Evolutionary conservation across 306 rosid genomes (phyloP), one percentile per base, ranked within the genome.

Genomic region (Sechiopsis laciniata): DNA sequence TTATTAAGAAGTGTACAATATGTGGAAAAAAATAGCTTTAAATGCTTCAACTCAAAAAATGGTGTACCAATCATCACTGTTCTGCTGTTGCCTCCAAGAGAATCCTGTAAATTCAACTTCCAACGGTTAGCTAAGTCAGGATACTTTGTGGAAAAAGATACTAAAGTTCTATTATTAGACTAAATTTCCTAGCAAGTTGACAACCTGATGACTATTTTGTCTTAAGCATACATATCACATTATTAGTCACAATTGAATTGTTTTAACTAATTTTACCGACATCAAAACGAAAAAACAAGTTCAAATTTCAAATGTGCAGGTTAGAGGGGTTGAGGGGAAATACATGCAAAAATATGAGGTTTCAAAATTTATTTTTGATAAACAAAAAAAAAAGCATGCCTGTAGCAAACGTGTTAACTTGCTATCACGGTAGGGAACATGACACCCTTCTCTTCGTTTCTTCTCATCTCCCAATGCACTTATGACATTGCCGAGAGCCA

Each of bases 391-490:
- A 37, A 37, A 37, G 7, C 84, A 72, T 80, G 80, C 99, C 97
- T 95, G 97, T 79, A 95, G 77, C 61, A 95, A 81, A 46, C 99
- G 95, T 7, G 99, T 95, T 72, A 91, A 79, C 83, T 95, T 91
- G 89, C 99, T 95, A 80, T 95, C 99, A 63, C 99, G 91, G 71
- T 91, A 95, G 32, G 99, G 99, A 62, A 95, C 95, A 9, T 91
- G 95, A 20, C 97, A 96, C 53, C 99, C 99, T 84, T 95, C 99
- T 88, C 83, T 95, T 68, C 96, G 83, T 78, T 89, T 95, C 79
- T 87, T 88, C 82, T 95, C 99, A 84, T 95, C 99, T 74, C 99
- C 97, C 82, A 95, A 71, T 40, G 99, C 99, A 81, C 97, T 95
- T 80, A 95, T 95, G 66, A 91, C 97, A 63, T 95, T 95, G 55